Evolutionary conservation across 352 stramenopile species (phyloP), one percentile per base, ranked within the genome.

Genomic region (Globisporangium barbulae): DNA sequence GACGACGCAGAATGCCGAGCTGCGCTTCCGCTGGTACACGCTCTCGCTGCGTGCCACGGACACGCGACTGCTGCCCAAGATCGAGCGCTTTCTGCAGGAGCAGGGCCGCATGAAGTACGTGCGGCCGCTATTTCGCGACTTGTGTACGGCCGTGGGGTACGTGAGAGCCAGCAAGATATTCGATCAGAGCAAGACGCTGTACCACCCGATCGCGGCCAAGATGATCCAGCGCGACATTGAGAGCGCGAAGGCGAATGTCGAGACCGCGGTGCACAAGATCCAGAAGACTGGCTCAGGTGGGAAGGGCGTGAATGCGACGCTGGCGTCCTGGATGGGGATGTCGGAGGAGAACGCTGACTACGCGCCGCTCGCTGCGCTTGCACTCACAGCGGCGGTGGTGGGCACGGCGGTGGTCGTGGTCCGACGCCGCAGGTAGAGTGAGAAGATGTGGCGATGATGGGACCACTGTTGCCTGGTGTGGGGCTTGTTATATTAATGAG

Each of bases 41-140:
- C 62, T 91, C 61, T 70, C 68, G 41, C 67, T 91, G 53, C 79
- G 82, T 22, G 71, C 82, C 3, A 65, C 73, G 37, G 76, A 88
- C 53, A 55, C 74, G 59, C 75, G 78, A 28, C 33, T 79, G 60
- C 53, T 89, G 22, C 56, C 73, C 28, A 69, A 70, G 37, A 81
- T 74, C 10, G 25, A 68, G 76, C 1, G 65, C 68, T 39, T 85
- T 91, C 54, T 57, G 22, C 74, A 83, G 47, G 82, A 91, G 56
- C 82, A 91, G 54, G 82, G 80, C 42, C 80, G 82, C 49, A 89
- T 91, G 82, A 91, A 91, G 75, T 91, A 84, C 53, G 77, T 89
- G 22, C 79, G 79, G 31, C 82, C 80, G 48, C 72, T 91, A 10
- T 89, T 87, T 62, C 78, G 78, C 10, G 83, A 90, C 44, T 45